A percentile compares a stretch with the other conserved stretches of the same genome.
Evolutionary conservation across 306 rosid genomes (phyloP).

Genomic region (Macrotyloma uniflorum): DNA sequence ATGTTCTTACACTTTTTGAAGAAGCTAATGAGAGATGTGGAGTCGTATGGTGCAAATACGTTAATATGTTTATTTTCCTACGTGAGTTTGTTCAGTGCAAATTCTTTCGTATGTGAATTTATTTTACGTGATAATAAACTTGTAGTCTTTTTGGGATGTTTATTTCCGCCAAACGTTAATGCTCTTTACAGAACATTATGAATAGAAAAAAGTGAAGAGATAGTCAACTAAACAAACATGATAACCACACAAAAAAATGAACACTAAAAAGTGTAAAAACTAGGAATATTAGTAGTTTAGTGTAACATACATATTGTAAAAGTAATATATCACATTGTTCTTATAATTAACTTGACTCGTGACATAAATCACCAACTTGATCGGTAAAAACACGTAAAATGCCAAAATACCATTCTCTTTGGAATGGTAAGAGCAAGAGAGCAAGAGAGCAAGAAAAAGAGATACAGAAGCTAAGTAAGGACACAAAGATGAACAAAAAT

Average conservation of each 20-base stretch:
- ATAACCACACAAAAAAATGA: background rate
- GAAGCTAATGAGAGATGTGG: too few relatives aligned
- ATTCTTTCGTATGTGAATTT: too few relatives aligned
- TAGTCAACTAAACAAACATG: too few relatives aligned
- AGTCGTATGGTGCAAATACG: too few relatives aligned
- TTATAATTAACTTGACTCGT: background rate
- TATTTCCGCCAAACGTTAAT: too few relatives aligned
- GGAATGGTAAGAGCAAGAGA: background rate
- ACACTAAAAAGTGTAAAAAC: background rate
- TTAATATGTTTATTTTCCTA: too few relatives aligned
- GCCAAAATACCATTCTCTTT: background rate
- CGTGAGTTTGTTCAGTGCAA: too few relatives aligned
- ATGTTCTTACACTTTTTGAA: too few relatives aligned
- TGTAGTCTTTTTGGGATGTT: too few relatives aligned
- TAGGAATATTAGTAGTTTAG: background rate
- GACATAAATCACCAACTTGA: background rate
- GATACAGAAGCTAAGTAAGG: background rate
- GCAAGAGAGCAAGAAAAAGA: background rate
- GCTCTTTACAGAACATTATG: too few relatives aligned
- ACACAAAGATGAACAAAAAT: slow-evolving; percentile 15
- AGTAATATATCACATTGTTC: background rate
- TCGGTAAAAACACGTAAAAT: background rate
- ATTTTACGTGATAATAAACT: too few relatives aligned
- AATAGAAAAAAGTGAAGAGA: too few relatives aligned
- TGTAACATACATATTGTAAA: background rate